A percentile compares a stretch with the other conserved stretches of the same genome.
Conservation (phyloP, 306 rosid species). For the Erythrophleum fordii region DNA sequence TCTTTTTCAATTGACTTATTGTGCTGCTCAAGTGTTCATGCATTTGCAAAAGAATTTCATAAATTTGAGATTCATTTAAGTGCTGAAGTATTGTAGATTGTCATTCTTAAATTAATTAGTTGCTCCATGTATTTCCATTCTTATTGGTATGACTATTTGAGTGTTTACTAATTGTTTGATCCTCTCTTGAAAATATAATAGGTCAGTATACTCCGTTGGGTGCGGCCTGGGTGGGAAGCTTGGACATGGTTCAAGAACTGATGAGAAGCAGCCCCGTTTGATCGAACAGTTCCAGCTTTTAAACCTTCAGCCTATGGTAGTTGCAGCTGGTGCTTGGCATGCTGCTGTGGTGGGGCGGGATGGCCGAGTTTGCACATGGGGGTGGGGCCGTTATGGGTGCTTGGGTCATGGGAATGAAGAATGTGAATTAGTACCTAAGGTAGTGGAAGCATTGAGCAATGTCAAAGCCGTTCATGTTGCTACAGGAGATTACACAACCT, state of each 20-base stretch:
- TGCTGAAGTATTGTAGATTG: constrained; percentile 9
- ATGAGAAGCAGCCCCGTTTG: constrained; percentile 81
- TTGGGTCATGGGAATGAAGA: constrained; percentile 96
- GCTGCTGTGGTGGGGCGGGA: constrained; percentile 96
- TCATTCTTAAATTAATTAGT: constrained; percentile 9
- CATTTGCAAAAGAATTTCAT: constrained; percentile 7
- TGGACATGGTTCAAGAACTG: constrained; percentile 84
- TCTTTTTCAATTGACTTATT: not conserved
- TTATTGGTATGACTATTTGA: constrained; percentile 15
- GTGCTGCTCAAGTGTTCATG: not conserved
- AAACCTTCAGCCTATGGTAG: constrained; percentile 86
- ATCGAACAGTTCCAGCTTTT: constrained; percentile 72
- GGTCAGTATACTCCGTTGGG: constrained; percentile 97
- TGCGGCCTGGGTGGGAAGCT: constrained; percentile 99
- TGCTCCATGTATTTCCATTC: constrained; percentile 20
- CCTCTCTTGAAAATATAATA: constrained; percentile 39
- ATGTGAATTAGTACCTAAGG: constrained; percentile 85
- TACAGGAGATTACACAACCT: constrained; percentile 96
- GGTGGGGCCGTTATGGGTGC: constrained; percentile 98
- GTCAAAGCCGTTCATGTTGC: constrained; percentile 89
- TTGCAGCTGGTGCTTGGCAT: constrained; percentile 99
- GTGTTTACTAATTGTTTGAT: constrained; percentile 20
- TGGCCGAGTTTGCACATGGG: constrained; percentile 98
- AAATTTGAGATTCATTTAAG: not conserved
- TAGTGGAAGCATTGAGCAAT: constrained; percentile 71